Conservation (phyloP, 768 basidiomycete genomes). For the Exsudoporus frostii region DNA sequence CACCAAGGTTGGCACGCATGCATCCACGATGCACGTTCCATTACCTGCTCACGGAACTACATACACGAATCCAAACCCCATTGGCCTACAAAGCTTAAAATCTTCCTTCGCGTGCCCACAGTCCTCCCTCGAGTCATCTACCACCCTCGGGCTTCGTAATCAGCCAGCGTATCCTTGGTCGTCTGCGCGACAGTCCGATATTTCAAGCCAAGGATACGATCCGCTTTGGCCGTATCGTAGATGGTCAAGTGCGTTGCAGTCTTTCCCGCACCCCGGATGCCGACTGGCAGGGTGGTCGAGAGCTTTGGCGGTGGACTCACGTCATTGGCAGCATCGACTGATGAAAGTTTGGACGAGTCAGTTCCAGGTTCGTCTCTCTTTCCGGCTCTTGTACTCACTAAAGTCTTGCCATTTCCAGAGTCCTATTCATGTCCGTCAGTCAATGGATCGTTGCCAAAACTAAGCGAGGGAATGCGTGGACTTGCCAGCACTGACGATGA, state of each 20-base stretch:
- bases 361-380: background rate
- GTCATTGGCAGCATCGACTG: conserved; percentile 40
- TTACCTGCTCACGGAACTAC: background rate
- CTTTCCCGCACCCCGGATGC: conserved; percentile 34
- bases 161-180: conserved; percentile 38
- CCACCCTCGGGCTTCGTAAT: conserved; percentile 46
- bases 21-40: background rate
- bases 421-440: conserved; percentile 9
- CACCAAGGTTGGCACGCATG: background rate
- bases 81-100: background rate
- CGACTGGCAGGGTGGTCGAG: conserved; percentile 29
- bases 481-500: conserved; percentile 45
- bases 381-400: conserved; percentile 13
- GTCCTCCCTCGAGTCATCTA: conserved; percentile 10
- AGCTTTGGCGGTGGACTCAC: conserved; percentile 31
- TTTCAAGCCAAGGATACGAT: conserved; percentile 40
- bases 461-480: background rate
- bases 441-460: background rate
- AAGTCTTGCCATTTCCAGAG: conserved; percentile 33
- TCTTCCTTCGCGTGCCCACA: background rate
- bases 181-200: conserved; percentile 40
- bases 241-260: conserved; percentile 22
- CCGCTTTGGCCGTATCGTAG: conserved; percentile 38
- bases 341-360: background rate
- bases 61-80: background rate